phyloP scores from a whole-genome alignment of 1,139 yeast genomes.

The Diutina siamensis region DNA sequence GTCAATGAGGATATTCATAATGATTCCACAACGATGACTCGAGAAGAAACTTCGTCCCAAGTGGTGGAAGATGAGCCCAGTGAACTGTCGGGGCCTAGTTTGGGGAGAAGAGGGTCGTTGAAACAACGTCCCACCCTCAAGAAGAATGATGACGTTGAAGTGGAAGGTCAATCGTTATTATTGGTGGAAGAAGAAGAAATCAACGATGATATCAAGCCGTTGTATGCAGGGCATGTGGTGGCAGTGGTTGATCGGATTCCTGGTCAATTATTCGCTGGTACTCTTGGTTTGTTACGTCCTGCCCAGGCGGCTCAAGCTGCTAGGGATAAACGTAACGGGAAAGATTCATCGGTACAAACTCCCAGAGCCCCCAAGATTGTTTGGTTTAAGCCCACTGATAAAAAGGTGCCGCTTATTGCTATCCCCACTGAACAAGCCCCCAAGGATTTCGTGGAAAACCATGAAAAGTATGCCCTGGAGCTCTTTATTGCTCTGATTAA shows the following conservation, averaged over 20 bases:
- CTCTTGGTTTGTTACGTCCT: conserved; percentile 86
- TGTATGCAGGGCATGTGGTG: conserved; percentile 96
- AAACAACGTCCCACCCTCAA: conserved; percentile 97
- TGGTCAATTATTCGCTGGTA: conserved; percentile 90
- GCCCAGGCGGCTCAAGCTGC: conserved; percentile 91
- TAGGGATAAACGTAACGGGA: conserved; percentile 50
- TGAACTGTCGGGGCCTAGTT: conserved; percentile 15
- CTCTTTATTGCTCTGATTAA: conserved; percentile 90
- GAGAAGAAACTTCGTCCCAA: conserved; percentile 7
- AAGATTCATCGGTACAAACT: conserved; percentile 35
- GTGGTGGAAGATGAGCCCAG: conserved; percentile 16
- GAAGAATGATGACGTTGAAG: conserved; percentile 96
- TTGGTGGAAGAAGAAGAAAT: conserved; percentile 93
- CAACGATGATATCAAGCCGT: conserved; percentile 83
- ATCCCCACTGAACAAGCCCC: conserved; percentile 99
- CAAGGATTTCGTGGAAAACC: conserved; percentile 85
- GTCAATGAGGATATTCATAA: conserved; percentile 56
- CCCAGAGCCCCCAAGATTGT: conserved; percentile 80
- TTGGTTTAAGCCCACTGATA: conserved; percentile 98
- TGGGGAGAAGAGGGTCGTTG: conserved; percentile 80
- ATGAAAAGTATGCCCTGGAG: conserved; percentile 69
- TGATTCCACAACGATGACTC: conserved; percentile 44
- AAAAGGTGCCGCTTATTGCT: conserved; percentile 93
- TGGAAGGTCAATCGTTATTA: conserved; percentile 88
- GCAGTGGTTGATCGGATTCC: conserved; percentile 97